Evolutionary conservation across 179 eudicot genomes (phyloP).

Genomic region (Sideroxylon spinosum): DNA sequence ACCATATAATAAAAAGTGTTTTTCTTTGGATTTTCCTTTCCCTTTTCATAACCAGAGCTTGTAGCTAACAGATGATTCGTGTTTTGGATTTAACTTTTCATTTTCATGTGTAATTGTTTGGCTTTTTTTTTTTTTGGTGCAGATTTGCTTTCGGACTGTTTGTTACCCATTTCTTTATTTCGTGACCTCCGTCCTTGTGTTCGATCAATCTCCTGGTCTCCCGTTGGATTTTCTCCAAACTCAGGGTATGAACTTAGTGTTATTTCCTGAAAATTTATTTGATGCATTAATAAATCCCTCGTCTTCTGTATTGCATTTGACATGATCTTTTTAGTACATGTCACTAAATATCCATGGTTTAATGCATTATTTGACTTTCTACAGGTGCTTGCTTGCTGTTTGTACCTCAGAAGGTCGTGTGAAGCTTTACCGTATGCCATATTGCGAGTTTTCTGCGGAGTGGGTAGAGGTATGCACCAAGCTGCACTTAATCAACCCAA

Average conservation of each 20-base stretch:
- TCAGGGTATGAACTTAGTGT: constrained; percentile 50
- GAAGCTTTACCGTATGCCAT: constrained; percentile 75
- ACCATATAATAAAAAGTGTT: background rate
- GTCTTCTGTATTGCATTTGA: background rate
- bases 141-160: constrained; percentile 62
- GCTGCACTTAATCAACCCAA: background rate
- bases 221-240: constrained; percentile 62
- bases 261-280: background rate
- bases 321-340: background rate
- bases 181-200: constrained; percentile 64
- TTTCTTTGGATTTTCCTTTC: background rate
- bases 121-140: constrained; percentile 17
- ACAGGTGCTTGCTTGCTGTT: constrained; percentile 88
- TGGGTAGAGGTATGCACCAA: constrained; percentile 74
- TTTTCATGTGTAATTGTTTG: background rate
- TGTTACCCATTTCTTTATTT: constrained; percentile 58
- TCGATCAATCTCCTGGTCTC: constrained; percentile 91
- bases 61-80: background rate
- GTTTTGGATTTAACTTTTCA: background rate
- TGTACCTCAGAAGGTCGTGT: constrained; percentile 77
- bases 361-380: constrained; percentile 4
- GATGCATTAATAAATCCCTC: background rate
- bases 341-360: background rate
- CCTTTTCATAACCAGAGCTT: background rate
- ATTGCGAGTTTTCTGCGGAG: constrained; percentile 70